phyloP scores from a whole-genome alignment of 139 green algal species.

The Coelastrella sp. region DNA sequence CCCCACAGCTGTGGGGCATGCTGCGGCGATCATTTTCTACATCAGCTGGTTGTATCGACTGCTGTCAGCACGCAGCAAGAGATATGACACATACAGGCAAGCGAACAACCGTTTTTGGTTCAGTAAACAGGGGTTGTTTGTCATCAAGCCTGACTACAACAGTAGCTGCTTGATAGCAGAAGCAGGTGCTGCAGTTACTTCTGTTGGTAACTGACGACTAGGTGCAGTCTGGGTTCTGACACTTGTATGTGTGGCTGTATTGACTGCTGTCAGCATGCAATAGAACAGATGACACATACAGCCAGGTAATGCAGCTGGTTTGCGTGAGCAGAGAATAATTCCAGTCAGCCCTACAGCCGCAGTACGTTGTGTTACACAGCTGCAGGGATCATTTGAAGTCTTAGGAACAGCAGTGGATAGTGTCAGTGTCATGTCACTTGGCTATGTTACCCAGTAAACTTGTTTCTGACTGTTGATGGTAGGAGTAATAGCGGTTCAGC shows the following conservation, averaged over 20 bases:
- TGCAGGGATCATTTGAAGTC: too few species aligned
- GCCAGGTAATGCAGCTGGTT: background rate
- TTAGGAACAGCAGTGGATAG: too few species aligned
- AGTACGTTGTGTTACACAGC: too few species aligned
- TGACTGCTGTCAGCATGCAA: background rate
- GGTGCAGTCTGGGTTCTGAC: background rate
- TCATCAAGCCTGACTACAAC: background rate
- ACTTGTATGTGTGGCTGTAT: background rate
- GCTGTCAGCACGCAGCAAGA: background rate
- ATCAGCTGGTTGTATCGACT: slow-evolving; percentile 9
- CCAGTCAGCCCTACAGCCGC: too few species aligned
- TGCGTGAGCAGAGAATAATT: too few species aligned
- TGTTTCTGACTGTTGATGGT: too few species aligned
- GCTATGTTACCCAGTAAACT: too few species aligned
- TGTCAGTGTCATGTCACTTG: too few species aligned
- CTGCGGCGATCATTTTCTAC: slow-evolving; percentile 8
- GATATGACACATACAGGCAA: background rate
- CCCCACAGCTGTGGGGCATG: slow-evolving; percentile 17
- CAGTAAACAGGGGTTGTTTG: background rate
- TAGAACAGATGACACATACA: background rate
- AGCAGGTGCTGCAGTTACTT: too few species aligned
- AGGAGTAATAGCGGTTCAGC: too few species aligned
- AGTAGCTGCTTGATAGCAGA: background rate
- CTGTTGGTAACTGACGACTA: too few species aligned
- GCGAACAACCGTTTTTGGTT: background rate